Percentiles rank a stretch among this genome's conserved stretches.
Conservation (phyloP, 768 basidiomycete species). For the Bullera alba region DNA sequence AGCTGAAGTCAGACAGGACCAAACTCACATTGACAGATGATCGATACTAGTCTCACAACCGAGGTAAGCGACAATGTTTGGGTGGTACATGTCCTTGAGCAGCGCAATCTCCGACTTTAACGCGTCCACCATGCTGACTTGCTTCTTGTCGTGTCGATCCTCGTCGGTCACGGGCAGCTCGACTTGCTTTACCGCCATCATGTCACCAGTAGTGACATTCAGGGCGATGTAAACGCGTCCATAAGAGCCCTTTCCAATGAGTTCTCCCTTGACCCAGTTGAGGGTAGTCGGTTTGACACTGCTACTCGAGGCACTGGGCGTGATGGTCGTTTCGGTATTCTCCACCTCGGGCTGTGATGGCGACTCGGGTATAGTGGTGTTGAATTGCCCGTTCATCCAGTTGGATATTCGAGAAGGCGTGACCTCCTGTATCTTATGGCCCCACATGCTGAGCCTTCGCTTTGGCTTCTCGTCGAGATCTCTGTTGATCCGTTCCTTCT, state of each 20-base stretch:
- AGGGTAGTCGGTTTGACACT: constrained; percentile 66
- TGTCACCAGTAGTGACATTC: constrained; percentile 93
- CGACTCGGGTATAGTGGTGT: constrained; percentile 27
- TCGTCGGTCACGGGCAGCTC: constrained; percentile 85
- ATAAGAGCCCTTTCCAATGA: constrained; percentile 95
- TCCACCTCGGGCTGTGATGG: constrained; percentile 5
- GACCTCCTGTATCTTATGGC: constrained; percentile 85
- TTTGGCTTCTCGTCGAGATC: constrained; percentile 56
- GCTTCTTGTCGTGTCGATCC: constrained; percentile 82
- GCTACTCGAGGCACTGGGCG: no score
- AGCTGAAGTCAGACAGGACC: constrained; percentile 1
- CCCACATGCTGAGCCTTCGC: constrained; percentile 87
- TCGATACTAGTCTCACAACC: constrained; percentile 73
- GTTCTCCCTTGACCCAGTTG: constrained; percentile 96
- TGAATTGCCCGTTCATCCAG: constrained; percentile 22
- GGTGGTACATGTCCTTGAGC: constrained; percentile 90
- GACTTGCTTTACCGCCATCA: constrained; percentile 99
- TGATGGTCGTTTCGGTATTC: constrained; percentile 40
- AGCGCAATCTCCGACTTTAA: constrained; percentile 91
- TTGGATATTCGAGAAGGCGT: constrained; percentile 61
- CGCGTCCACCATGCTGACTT: constrained; percentile 77
- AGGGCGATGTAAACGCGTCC: constrained; percentile 92
- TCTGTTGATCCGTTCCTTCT: constrained; percentile 47
- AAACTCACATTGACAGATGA: constrained; percentile 81
- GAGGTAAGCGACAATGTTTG: constrained; percentile 92